Evolutionary conservation across 192 early-diverging fungal species (phyloP).

Genomic region (Tieghemiomyces parasiticus): DNA sequence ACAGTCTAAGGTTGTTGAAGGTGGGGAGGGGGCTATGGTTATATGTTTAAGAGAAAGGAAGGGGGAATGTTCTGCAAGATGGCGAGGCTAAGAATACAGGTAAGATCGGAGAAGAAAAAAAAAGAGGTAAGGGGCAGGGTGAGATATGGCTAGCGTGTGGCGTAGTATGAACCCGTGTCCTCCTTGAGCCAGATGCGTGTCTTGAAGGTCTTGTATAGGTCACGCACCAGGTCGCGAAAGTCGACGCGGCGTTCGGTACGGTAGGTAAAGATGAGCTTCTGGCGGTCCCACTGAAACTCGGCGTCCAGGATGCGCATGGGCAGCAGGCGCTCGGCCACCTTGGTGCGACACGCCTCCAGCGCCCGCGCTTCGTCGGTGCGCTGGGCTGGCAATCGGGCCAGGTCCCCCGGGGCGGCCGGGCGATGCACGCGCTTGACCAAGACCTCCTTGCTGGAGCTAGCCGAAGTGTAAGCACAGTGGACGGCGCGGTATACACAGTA

Average conservation of each 20-base stretch:
- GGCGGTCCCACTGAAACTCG: constrained; percentile 96
- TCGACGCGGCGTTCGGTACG: constrained; percentile 70
- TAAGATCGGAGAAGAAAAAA: background rate
- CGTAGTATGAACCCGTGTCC: background rate
- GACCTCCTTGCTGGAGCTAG: constrained; percentile 47
- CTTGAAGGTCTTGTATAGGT: constrained; percentile 95
- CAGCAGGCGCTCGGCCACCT: constrained; percentile 77
- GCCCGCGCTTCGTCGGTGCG: constrained; percentile 83
- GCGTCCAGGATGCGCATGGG: constrained; percentile 95
- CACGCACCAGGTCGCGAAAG: constrained; percentile 89
- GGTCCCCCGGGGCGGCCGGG: constrained; percentile 60
- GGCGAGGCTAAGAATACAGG: too few relatives aligned
- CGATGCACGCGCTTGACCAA: constrained; percentile 86
- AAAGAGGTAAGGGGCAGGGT: background rate
- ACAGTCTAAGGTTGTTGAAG: too few relatives aligned
- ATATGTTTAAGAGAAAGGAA: too few relatives aligned
- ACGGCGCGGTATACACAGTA: constrained; percentile 14
- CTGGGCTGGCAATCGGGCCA: constrained; percentile 66
- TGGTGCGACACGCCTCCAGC: constrained; percentile 69
- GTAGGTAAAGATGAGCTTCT: constrained; percentile 96
- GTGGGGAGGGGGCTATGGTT: too few relatives aligned
- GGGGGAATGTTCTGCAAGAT: too few relatives aligned
- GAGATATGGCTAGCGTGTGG: background rate
- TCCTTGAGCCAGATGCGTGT: constrained; percentile 84
- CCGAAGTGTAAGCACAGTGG: background rate